Base-by-base conservation (phyloP, 305 asterid species). In the Ajuga reptans region DNA sequence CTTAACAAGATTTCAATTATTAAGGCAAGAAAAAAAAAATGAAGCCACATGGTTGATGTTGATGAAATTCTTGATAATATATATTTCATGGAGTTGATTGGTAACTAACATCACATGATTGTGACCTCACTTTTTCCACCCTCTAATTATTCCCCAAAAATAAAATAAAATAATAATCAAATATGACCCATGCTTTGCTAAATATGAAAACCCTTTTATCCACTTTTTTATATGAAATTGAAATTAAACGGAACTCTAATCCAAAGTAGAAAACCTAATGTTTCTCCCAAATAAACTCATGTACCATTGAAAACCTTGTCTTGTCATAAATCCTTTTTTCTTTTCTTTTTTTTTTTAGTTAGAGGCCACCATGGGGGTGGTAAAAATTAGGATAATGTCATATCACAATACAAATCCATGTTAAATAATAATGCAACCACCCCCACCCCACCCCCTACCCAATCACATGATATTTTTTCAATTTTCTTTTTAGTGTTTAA, bases 311-410 rank as follows among this genome's bases (percentile, higher is more conserved):
- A 69, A 18, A 73, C 68, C 68, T 65, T 78, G 74, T 77, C 61
- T 65, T 46, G 59, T 62, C 66, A 66, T 8, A 33, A 47, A 68
- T 16, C 17, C 45, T 15, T 50, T 57, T n/a, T 55, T 9, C 16
- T 15, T 31, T 4, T 18, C 9, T 27, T 3, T 1, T 59, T 16
- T 59, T 4, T 37, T 17, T 56, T 59, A 67, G 79, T 62, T 78
- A 65, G 62, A 64, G 60, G 75, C 29, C 55, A 76, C 53, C 53
- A 52, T 58, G 45, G 66, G 71, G 71, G 51, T 60, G 69, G 57
- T 70, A 73, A 73, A 70, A 75, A 80, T 81, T 79, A 85, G 87
- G 91, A 77, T 10, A 66, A 57, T 78, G 88, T 85, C 85, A 59
- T 70, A 66, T 87, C 88, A 79, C 47, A 49, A 61, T 46, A 68